phyloP scores from a whole-genome alignment of 495 filamentous ascomycete species.

The Chaetomium fimeti region DNA sequence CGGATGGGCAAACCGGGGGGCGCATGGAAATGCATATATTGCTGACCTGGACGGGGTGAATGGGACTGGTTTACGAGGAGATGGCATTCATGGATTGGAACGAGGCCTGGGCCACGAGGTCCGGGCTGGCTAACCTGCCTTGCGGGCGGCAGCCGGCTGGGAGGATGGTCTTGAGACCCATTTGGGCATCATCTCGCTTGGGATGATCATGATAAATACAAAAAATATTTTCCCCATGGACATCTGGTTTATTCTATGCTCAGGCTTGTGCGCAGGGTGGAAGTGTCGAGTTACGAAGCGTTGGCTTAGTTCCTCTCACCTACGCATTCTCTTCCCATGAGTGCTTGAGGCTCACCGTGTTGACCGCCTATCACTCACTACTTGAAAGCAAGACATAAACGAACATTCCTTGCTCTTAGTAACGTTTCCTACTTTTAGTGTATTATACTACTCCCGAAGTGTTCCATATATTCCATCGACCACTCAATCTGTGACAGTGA shows the following conservation, averaged over 20 bases:
- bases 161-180: not conserved
- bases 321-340: no score
- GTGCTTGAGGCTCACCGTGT: no score
- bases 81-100: not conserved
- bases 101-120: not conserved
- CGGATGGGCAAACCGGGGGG: not conserved
- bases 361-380: no score
- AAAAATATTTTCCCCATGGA: not conserved
- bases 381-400: no score
- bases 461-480: no score
- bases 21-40: slow-evolving; percentile 5
- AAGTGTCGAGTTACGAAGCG: no score
- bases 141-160: not conserved
- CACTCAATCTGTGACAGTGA: no score
- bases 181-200: not conserved
- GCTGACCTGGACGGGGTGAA: not conserved
- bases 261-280: no score
- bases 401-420: no score
- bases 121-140: not conserved
- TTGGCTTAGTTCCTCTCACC: no score
- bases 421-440: no score
- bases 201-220: not conserved
- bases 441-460: no score
- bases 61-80: not conserved
- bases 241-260: not conserved